Evolutionary conservation across 345 rosid species (phyloP), one percentile per base, ranked within the genome.

Genomic region (Salix udensis): DNA sequence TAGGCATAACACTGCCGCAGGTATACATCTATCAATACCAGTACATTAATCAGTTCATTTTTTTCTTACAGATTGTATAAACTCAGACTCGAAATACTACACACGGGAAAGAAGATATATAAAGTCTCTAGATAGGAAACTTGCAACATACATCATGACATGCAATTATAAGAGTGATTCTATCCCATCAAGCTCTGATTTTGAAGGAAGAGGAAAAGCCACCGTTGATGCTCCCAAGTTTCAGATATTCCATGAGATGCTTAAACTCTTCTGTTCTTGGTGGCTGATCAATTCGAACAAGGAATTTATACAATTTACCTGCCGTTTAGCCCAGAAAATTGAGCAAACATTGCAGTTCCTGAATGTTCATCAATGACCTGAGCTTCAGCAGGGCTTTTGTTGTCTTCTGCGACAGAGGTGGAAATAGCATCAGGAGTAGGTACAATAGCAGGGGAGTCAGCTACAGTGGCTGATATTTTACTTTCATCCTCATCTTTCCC

Each of bases 291-390:
- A 58, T 23, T n/a, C 23, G 28, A 58, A 58, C 28, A 58, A 58
- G 6, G 64, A 3, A 23, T 9, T 58, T 48, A 39, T 68, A 30
- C 16, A 46, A 1, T 77, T 82, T 80, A 89, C 84, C 97, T 86
- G 77, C 97, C 97, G 77, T 82, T 89, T 13, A 90, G 83, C 65
- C 74, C 86, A 2, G 89, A 75, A 70, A 90, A 90, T 74, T 92
- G 95, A 30, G 89, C 60, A 76, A 89, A 89, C 87, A 89, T 83
- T 36, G 89, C 90, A 64, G 94, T 88, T 68, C 93, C 92, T 9
- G 97, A 89, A 74, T 90, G 92, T 15, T 83, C 91, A 76, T 77
- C 85, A 30, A 83, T 79, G 62, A 76, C 77, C 21, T 74, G 86
- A 79, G 71, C 87, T 77, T 87, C 81, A 28, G 86, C 81, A 3